phyloP scores from a whole-genome alignment of 1,284 basidiomycete genomes.

The Boletus sp. region DNA sequence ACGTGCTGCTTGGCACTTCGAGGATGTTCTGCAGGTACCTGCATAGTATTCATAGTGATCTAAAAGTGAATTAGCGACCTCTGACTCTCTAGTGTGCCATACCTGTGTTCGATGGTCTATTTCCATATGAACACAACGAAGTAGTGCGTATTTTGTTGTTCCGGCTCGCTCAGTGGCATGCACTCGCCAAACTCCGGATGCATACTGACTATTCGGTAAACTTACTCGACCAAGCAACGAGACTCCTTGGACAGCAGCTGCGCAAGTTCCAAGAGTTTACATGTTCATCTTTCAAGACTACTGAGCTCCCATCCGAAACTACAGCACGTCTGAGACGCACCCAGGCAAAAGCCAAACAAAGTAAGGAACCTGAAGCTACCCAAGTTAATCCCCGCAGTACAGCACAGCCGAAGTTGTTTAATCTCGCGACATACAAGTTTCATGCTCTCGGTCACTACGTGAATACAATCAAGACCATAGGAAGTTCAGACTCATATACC shows the following conservation, averaged over 20 bases:
- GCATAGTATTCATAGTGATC: too few species aligned
- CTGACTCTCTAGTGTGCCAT: not conserved
- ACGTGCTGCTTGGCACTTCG: not conserved
- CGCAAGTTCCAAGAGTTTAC: not conserved
- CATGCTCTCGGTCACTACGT: not conserved
- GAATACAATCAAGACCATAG: not conserved
- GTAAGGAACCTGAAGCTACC: too few species aligned
- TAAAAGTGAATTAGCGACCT: too few species aligned
- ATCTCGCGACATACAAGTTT: not conserved
- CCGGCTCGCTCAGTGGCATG: not conserved
- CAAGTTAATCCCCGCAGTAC: too few species aligned
- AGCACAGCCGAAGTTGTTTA: not conserved
- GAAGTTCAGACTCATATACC: not conserved
- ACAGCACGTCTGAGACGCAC: not conserved
- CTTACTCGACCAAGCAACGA: not conserved
- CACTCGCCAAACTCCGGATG: not conserved
- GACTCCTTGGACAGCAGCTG: not conserved
- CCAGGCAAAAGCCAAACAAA: too few species aligned
- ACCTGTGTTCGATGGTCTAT: not conserved
- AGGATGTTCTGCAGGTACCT: not conserved
- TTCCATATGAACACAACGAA: not conserved
- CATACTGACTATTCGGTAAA: not conserved
- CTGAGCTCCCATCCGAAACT: not conserved
- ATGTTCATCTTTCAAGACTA: not conserved
- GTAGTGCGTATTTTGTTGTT: not conserved